Evolutionary conservation across 2,329 filamentous ascomycete species (phyloP).

Genomic region (Aspergillus sp.): DNA sequence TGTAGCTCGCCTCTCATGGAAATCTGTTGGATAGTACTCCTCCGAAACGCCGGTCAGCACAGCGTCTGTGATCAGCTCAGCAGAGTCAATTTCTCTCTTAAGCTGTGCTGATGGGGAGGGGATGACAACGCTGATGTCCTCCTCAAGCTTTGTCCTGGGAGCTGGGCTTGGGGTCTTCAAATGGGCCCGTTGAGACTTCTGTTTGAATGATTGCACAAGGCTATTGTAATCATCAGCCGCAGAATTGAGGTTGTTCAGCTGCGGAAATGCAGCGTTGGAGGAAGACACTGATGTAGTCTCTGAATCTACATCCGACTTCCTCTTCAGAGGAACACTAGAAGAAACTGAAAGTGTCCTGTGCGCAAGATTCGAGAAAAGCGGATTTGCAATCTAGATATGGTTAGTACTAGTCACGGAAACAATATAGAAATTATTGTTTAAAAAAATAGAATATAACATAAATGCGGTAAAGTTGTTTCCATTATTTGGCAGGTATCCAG

Average conservation of each 20-base stretch:
- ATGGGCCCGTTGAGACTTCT: background rate
- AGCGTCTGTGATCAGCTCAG: constrained; percentile 1
- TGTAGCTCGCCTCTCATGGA: constrained; percentile 16
- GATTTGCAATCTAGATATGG: background rate
- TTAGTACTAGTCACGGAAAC: background rate
- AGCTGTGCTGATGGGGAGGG: constrained; percentile 24
- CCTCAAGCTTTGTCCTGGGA: constrained; percentile 2
- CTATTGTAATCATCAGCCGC: background rate
- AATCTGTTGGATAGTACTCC: constrained; percentile 24
- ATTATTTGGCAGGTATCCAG: background rate
- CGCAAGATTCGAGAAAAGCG: constrained; percentile 7
- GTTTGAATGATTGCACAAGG: background rate
- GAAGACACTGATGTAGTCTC: background rate
- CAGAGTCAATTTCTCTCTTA: constrained; percentile 15
- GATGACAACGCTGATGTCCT: constrained; percentile 21
- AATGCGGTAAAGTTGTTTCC: background rate
- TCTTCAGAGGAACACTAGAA: constrained; percentile 18
- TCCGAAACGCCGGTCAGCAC: constrained; percentile 19
- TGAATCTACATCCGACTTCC: constrained; percentile 13
- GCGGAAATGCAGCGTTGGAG: background rate
- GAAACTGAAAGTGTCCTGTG: constrained; percentile 14
- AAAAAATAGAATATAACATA: background rate
- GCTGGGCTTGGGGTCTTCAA: constrained; percentile 7
- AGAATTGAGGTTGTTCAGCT: background rate
- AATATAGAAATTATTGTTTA: background rate